phyloP scores from a whole-genome alignment of 805 yeast species.

The Ogataea ganodermae region DNA sequence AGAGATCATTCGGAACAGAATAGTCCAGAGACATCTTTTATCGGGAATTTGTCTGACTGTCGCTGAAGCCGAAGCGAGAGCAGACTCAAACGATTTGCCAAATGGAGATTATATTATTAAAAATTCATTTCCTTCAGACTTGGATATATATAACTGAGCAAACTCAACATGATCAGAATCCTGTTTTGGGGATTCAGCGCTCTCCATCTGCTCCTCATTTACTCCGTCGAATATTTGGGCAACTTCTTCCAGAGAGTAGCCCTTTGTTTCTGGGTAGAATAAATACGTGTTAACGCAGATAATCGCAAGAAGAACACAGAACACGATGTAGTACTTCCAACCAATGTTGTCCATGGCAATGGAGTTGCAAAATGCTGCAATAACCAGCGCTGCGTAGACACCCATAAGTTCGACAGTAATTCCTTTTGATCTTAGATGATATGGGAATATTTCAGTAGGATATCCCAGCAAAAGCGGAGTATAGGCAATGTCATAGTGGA shows the following conservation, averaged over 20 bases:
- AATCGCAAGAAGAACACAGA: slow-evolving; percentile 35
- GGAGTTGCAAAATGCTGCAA: slow-evolving; percentile 33
- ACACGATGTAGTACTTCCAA: slow-evolving; percentile 41
- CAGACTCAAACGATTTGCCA: slow-evolving; percentile 41
- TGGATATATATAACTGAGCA: slow-evolving; percentile 27
- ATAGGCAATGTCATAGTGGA: slow-evolving; percentile 44
- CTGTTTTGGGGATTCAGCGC: slow-evolving; percentile 11
- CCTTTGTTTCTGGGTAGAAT: slow-evolving; percentile 51
- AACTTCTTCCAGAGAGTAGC: slow-evolving; percentile 43
- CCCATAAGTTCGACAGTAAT: slow-evolving; percentile 43
- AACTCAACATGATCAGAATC: slow-evolving; percentile 17
- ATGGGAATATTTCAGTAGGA: slow-evolving; percentile 52
- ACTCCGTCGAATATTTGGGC: slow-evolving; percentile 45
- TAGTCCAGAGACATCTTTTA: slow-evolving; percentile 39
- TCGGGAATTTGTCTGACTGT: slow-evolving; percentile 37
- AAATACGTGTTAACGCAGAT: slow-evolving; percentile 29
- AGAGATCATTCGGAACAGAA: slow-evolving; percentile 30
- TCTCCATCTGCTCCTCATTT: slow-evolving; percentile 2
- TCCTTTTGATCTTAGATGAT: slow-evolving; percentile 61
- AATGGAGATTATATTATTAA: slow-evolving; percentile 34
- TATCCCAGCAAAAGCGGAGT: slow-evolving; percentile 51
- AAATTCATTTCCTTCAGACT: slow-evolving; percentile 27
- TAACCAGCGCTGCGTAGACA: slow-evolving; percentile 20
- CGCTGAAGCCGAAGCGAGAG: slow-evolving; percentile 40
- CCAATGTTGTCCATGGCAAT: slow-evolving; percentile 42